These are phyloP conservation scores for Prunus mira DNA, from an alignment of 306 rosid species.

Conservation along the genomic window DNA sequence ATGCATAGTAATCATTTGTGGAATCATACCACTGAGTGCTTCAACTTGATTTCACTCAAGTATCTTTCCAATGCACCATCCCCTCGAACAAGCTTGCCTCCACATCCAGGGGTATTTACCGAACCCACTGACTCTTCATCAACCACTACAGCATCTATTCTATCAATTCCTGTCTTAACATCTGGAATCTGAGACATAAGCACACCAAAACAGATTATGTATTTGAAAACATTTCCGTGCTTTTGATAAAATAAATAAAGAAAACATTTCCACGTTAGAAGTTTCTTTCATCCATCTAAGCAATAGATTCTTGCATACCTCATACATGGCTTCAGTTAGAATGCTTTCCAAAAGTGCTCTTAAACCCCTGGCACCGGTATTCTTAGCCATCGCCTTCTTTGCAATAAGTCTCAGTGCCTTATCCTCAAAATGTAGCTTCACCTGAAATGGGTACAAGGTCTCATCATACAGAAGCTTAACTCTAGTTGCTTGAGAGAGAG, in stretches of 20 bases:
- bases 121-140: constrained; percentile 79
- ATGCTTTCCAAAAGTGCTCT: constrained; percentile 79
- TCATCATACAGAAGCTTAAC: not conserved
- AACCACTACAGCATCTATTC: constrained; percentile 78
- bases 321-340: constrained; percentile 91
- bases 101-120: constrained; percentile 50
- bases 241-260: not conserved
- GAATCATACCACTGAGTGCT: constrained; percentile 54
- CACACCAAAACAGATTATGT: constrained; percentile 10
- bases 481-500: not conserved
- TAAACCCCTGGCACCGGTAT: constrained; percentile 95
- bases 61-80: constrained; percentile 66
- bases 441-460: constrained; percentile 39
- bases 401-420: constrained; percentile 75
- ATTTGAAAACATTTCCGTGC: not conserved
- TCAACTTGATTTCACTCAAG: constrained; percentile 46
- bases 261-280: not conserved
- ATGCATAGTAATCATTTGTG: not conserved
- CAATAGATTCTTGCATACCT: constrained; percentile 41
- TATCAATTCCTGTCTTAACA: constrained; percentile 66
- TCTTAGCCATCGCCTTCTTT: constrained; percentile 82
- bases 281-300: not conserved
- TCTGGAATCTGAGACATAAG: constrained; percentile 70
- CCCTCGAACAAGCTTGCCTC: constrained; percentile 80
- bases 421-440: constrained; percentile 71